phyloP scores from a whole-genome alignment of 1,284 basidiomycete genomes.

The Boletus chippewaensis region DNA sequence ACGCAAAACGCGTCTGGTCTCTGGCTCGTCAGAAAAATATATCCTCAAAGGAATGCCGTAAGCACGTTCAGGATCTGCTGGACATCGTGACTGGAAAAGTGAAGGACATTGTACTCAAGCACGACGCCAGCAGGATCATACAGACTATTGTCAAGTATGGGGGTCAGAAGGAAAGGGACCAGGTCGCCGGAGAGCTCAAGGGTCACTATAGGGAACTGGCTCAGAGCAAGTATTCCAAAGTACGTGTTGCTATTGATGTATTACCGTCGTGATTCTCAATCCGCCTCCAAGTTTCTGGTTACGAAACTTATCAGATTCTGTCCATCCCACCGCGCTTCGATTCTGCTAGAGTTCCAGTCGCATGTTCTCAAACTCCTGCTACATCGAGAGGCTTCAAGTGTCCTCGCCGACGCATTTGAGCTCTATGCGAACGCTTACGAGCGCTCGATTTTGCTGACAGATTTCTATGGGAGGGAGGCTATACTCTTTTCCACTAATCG shows the following conservation, averaged over 20 bases:
- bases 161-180: slow-evolving; percentile 67
- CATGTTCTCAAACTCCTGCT: slow-evolving; percentile 69
- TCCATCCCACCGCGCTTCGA: slow-evolving; percentile 62
- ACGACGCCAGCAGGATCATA: slow-evolving; percentile 83
- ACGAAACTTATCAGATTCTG: slow-evolving; percentile 78
- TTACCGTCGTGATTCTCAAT: background rate
- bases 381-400: slow-evolving; percentile 75
- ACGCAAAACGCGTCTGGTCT: slow-evolving; percentile 81
- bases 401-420: slow-evolving; percentile 83
- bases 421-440: slow-evolving; percentile 80
- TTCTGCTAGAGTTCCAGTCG: slow-evolving; percentile 71
- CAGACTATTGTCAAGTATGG: slow-evolving; percentile 85
- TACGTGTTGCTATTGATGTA: slow-evolving; percentile 27
- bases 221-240: slow-evolving; percentile 86
- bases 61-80: slow-evolving; percentile 69
- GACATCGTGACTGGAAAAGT: slow-evolving; percentile 69
- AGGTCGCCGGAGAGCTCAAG: slow-evolving; percentile 75
- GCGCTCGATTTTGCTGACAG: slow-evolving; percentile 67
- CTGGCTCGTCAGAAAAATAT: slow-evolving; percentile 71
- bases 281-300: slow-evolving; percentile 64
- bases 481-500: slow-evolving; percentile 57
- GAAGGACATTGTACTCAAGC: slow-evolving; percentile 80
- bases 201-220: slow-evolving; percentile 72
- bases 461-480: slow-evolving; percentile 86
- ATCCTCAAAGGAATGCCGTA: slow-evolving; percentile 62